Evolutionary conservation across 352 stramenopile genomes (phyloP), one percentile per base, ranked within the genome.

Genomic region (Globisporangium barbulae): DNA sequence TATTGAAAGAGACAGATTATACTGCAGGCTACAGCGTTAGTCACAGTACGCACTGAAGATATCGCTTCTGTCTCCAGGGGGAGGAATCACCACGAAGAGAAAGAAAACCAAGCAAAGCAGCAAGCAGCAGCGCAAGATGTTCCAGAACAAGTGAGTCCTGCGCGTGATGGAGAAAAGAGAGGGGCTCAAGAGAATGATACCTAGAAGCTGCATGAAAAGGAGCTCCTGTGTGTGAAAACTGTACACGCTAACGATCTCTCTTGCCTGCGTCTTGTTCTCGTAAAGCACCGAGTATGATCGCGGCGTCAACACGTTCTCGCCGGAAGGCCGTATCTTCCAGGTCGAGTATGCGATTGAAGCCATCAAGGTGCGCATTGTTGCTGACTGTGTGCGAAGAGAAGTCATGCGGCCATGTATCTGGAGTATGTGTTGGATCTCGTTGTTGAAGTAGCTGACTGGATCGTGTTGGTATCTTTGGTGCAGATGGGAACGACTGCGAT

Each of bases 291-390:
- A 99, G 83, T 99, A 99, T 76, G 98, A 99, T 83, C 92, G 98
- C 64, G 97, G 97, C 68, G 98, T 99, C 35, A 99, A 99, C 86
- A 99, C 97, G 25, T 99, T 99, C 75, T 99, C 94, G 68, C 98
- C 98, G 13, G 97, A 99, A 84, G 98, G 98, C 50, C 93, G 98
- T 70, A 89, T 99, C 37, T 99, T 99, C 76, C 97, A 99, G 76
- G 97, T 99, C 56, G 97, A 99, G 72, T 99, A 99, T 74, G 97
- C 97, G 45, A 98, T 99, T 66, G 96, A 99, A 77, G 97, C 97
- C 59, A 99, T 99, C 68, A 98, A 98, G 76, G 89, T 97, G 3
- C 17, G 6, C 42, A 12, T 5, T 48, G 17, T 48, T 61, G 42
- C 71, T 57, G 9, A 17, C 21, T 33, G 13, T 48, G 45, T 1